Percentiles rank a stretch among this genome's conserved stretches.
Conservation (phyloP, 106 monocot species). For the Xerophyta viscosa region DNA sequence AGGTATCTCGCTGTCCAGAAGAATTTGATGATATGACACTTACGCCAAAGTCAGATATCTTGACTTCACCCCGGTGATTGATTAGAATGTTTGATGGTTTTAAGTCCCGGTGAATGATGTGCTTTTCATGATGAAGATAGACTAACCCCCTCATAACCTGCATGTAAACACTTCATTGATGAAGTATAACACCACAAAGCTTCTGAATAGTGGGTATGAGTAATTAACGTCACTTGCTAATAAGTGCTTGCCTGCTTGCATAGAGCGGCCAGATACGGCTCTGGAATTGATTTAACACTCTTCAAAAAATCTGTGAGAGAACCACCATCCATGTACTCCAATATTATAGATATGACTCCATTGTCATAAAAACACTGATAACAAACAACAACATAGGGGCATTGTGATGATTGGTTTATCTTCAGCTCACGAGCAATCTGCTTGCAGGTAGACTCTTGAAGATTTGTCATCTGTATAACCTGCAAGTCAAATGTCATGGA, state of each 20-base stretch:
- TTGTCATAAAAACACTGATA: constrained; percentile 75
- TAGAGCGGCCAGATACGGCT: constrained; percentile 79
- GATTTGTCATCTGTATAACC: constrained; percentile 13
- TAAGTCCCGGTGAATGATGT: constrained; percentile 76
- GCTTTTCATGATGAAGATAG: constrained; percentile 83
- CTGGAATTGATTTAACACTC: constrained; percentile 71
- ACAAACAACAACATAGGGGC: constrained; percentile 57
- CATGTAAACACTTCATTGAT: constrained; percentile 1
- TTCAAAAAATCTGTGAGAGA: constrained; percentile 29
- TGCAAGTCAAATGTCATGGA: too few species aligned
- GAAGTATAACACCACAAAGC: too few species aligned
- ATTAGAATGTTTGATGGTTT: constrained; percentile 90
- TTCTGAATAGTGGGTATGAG: too few species aligned
- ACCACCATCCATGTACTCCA: constrained; percentile 97
- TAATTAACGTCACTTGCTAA: neutral
- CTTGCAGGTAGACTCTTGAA: constrained; percentile 39
- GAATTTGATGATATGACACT: constrained; percentile 62
- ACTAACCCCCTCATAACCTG: constrained; percentile 80
- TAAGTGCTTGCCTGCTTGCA: constrained; percentile 68
- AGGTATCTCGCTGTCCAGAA: constrained; percentile 61
- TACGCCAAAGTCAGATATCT: constrained; percentile 96
- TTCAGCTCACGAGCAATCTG: constrained; percentile 78
- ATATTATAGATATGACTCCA: constrained; percentile 72
- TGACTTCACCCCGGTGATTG: constrained; percentile 85
- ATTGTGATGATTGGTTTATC: constrained; percentile 68